Conservation (phyloP, 352 stramenopile genomes). For the Phytopythium aichiense region DNA sequence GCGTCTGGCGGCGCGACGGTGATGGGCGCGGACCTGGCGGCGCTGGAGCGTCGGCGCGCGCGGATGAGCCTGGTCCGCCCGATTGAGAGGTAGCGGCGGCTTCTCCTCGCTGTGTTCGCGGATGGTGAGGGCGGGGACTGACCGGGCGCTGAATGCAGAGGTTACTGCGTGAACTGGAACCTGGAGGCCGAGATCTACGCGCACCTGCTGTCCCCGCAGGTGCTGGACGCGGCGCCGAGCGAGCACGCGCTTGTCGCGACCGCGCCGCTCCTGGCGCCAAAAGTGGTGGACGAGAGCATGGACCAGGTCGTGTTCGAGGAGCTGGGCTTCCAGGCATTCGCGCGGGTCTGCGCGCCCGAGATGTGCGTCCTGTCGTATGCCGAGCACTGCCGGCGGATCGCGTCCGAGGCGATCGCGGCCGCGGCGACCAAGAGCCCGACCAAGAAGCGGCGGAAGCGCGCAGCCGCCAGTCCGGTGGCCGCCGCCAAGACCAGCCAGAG, state of each 20-base stretch:
- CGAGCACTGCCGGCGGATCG: constrained; percentile 19
- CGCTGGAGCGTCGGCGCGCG: constrained; percentile 47
- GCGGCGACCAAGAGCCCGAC: constrained; percentile 4
- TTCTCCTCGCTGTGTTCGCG: background rate
- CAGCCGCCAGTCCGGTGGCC: background rate
- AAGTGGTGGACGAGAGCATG: constrained; percentile 60
- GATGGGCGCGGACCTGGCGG: constrained; percentile 42
- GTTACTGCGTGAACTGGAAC: constrained; percentile 83
- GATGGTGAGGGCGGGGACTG: no score
- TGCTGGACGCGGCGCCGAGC: constrained; percentile 38
- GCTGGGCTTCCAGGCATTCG: constrained; percentile 50
- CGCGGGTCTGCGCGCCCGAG: constrained; percentile 45
- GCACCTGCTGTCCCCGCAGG: constrained; percentile 46
- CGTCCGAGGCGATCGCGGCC: constrained; percentile 12
- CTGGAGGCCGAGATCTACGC: constrained; percentile 58
- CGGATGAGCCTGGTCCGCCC: constrained; percentile 43
- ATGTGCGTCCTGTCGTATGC: constrained; percentile 67
- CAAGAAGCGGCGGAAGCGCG: constrained; percentile 18
- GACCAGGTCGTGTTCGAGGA: constrained; percentile 83
- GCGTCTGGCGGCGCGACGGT: constrained; percentile 20
- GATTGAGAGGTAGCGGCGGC: constrained; percentile 27
- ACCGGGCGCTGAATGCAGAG: constrained; percentile 19
- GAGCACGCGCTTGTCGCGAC: constrained; percentile 59
- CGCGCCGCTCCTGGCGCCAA: constrained; percentile 48
- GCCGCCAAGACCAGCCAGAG: background rate